Conservation (phyloP, 208 protist genomes). For the Porcisia hertigi region DNA sequence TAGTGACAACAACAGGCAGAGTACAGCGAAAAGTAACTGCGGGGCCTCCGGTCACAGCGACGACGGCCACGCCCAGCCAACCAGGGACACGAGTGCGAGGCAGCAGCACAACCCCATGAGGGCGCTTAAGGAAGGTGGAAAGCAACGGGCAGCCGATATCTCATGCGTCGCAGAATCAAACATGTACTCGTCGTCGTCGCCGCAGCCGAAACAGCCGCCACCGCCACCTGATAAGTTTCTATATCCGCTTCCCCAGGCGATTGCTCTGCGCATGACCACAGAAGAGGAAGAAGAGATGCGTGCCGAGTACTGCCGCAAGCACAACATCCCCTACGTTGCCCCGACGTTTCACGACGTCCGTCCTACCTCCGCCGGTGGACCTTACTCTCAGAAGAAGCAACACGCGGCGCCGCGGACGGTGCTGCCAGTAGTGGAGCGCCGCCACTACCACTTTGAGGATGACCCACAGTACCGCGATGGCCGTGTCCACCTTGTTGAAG, state of each 20-base stretch:
- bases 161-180: background rate
- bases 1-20: background rate
- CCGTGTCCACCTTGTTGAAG: conserved; percentile 63
- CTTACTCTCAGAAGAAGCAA: background rate
- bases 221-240: conserved; percentile 24
- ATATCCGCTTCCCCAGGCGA: conserved; percentile 35
- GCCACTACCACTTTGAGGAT: conserved; percentile 41
- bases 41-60: background rate
- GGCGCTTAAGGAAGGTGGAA: background rate
- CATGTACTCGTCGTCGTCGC: background rate
- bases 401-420: conserved; percentile 12
- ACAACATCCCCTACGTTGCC: conserved; percentile 27
- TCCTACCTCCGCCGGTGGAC: background rate
- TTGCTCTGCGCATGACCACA: conserved; percentile 37
- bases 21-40: background rate
- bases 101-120: background rate
- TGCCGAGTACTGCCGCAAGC: conserved; percentile 28
- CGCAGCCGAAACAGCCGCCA: background rate
- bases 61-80: background rate
- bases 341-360: conserved; percentile 19
- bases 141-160: background rate
- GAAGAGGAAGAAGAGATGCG: conserved; percentile 40
- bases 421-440: conserved; percentile 29
- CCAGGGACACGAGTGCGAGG: background rate
- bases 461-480: conserved; percentile 46